Evolutionary conservation across 768 basidiomycete genomes (phyloP), one percentile per base, ranked within the genome.

Genomic region (Boletales sp.): DNA sequence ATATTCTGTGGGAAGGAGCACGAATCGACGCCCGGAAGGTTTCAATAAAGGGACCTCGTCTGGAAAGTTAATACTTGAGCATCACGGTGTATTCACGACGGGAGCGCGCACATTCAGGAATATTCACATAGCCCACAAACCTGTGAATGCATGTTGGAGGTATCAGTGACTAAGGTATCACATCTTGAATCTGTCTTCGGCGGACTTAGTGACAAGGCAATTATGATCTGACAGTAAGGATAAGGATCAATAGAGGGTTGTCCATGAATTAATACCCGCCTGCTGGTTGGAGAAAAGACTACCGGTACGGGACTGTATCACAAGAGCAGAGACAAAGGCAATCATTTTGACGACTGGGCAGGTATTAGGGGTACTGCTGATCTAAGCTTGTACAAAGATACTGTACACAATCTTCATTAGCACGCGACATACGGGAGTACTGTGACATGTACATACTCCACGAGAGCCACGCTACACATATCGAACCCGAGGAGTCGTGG

Each of bases 1-100:
- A 63, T 93, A 93, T 70, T 92, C 83, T 56, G 96, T 94, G 3
- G 94, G 94, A 66, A 94, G 95, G 17, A 97, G 74, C 10, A 94
- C 90, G 61, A 97, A 94, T 48, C 94, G 82, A 49, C 81, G 80
- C 57, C 78, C 81, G 4, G 84, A 84, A 49, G 80, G 80, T 64
- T 80, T 86, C 43, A 95, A 74, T 5, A 96, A 70, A n/a, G 93
- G 91, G 63, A 94, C 93, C 49, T 88, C 60, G 15, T 34, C 57
- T 61, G 39, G 5, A 10, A 13, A 38, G 32, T 13, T 4, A 25
- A 12, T 17, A 8, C 14, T 9, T 49, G 21, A 60, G 32, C 10
- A 5, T 28, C 10, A 19, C 11, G 12, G 18, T 10, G 10, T 32
- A 8, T 42, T 25, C 9, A 10, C 35, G 44, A 4, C 11, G 13